Percentiles rank a stretch among this genome's conserved stretches.
Conservation (phyloP, 768 basidiomycete genomes). For the Atractiella rhizophila region DNA sequence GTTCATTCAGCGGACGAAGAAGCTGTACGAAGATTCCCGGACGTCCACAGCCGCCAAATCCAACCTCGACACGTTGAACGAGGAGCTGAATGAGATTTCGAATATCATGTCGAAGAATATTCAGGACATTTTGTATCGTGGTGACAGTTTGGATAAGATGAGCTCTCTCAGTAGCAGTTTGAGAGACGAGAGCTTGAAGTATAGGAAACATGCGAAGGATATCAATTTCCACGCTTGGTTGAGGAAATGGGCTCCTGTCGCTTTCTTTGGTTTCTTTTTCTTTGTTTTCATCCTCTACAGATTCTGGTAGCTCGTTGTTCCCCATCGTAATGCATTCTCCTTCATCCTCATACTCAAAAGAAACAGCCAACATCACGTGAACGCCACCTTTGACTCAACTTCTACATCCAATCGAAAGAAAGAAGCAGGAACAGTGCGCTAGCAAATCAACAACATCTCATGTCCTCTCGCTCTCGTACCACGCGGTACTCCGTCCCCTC, state of each 20-base stretch:
- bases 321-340: too few relatives aligned
- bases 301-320: conserved; percentile 19
- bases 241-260: conserved; percentile 84
- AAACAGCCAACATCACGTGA: too few relatives aligned
- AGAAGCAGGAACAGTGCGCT: too few relatives aligned
- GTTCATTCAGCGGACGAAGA: conserved; percentile 93
- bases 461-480: too few relatives aligned
- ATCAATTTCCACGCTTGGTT: conserved; percentile 84
- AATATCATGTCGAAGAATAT: conserved; percentile 96
- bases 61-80: conserved; percentile 64
- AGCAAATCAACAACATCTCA: too few relatives aligned
- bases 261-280: conserved; percentile 34
- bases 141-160: conserved; percentile 94
- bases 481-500: too few relatives aligned
- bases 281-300: conserved; percentile 43
- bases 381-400: too few relatives aligned
- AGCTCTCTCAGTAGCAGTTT: conserved; percentile 83
- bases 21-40: conserved; percentile 79
- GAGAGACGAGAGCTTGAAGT: conserved; percentile 88
- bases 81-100: conserved; percentile 90
- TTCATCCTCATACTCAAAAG: too few relatives aligned
- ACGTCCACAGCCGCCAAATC: conserved; percentile 43
- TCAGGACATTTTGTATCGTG: conserved; percentile 95
- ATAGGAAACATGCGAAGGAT: conserved; percentile 78
- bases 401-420: too few relatives aligned